Conservation (phyloP, 306 rosid genomes). For the Acacia acuminata region DNA sequence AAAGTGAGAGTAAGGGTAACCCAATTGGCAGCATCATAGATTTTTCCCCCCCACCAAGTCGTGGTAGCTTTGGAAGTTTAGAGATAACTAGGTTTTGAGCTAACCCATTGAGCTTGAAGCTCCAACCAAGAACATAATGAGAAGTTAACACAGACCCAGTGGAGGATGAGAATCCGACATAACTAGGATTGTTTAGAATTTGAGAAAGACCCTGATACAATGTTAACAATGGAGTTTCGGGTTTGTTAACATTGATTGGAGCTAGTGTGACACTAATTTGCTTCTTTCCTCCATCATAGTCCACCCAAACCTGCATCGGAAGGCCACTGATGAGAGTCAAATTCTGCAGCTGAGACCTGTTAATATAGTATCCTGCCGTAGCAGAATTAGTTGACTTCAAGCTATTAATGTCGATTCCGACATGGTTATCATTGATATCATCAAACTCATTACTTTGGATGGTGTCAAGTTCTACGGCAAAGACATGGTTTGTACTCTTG, state of each 20-base stretch:
- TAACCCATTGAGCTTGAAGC: constrained; percentile 25
- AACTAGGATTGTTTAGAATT: no score
- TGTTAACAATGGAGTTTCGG: no score
- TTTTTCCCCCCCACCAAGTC: not conserved
- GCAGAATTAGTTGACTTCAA: constrained; percentile 25
- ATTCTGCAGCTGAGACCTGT: constrained; percentile 2
- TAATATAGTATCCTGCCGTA: constrained; percentile 43
- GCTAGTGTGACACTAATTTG: no score
- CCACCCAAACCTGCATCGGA: constrained; percentile 32
- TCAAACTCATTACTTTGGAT: constrained; percentile 32
- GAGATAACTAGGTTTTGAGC: constrained; percentile 44
- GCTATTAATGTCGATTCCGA: constrained; percentile 63
- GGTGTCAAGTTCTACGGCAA: constrained; percentile 64
- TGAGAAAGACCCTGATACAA: no score
- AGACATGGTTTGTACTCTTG: constrained; percentile 35
- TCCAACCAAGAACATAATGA: no score
- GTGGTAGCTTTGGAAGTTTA: constrained; percentile 50
- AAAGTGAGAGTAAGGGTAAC: constrained; percentile 30
- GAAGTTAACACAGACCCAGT: no score
- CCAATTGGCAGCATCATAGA: constrained; percentile 19
- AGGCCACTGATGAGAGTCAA: constrained; percentile 51
- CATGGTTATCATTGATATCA: constrained; percentile 69
- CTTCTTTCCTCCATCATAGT: no score
- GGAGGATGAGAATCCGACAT: no score
- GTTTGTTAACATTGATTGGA: no score